Conservation (phyloP, 2,329 filamentous ascomycete species). For the Knufia petricola region DNA sequence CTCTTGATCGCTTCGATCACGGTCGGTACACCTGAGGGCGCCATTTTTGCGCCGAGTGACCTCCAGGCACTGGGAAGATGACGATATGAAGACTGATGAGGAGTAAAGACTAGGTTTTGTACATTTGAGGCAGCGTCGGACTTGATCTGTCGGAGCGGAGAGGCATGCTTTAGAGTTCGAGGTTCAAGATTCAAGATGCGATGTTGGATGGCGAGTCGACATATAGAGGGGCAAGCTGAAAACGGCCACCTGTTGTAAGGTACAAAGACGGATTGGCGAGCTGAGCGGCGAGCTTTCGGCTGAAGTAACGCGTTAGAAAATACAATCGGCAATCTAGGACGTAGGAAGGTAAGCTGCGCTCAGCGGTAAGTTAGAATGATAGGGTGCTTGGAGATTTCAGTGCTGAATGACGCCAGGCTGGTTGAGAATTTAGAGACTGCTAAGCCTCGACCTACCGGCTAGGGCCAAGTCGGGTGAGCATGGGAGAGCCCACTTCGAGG, state of each 20-base stretch:
- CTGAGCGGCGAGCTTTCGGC: neutral
- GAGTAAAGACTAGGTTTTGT: neutral
- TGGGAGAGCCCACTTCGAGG: neutral
- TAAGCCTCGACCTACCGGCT: neutral
- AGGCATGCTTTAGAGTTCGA: conserved; percentile 4
- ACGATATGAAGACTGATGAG: neutral
- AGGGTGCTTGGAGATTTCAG: neutral
- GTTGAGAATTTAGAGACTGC: neutral
- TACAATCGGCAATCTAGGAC: neutral
- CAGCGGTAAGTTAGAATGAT: neutral
- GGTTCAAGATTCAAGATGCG: neutral
- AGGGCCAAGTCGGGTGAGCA: neutral
- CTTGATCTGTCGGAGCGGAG: neutral
- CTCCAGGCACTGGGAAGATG: neutral
- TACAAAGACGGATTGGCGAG: neutral
- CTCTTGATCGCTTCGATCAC: neutral
- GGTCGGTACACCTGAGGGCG: neutral
- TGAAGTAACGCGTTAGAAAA: too few relatives aligned
- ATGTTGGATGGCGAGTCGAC: neutral
- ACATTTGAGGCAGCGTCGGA: neutral
- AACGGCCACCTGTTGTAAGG: neutral
- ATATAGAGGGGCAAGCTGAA: neutral
- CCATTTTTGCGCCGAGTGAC: neutral
- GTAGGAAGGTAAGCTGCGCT: too few relatives aligned
- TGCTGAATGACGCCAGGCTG: neutral